Base-by-base conservation (phyloP, 306 rosid species). In the Acacia melanoxylon region DNA sequence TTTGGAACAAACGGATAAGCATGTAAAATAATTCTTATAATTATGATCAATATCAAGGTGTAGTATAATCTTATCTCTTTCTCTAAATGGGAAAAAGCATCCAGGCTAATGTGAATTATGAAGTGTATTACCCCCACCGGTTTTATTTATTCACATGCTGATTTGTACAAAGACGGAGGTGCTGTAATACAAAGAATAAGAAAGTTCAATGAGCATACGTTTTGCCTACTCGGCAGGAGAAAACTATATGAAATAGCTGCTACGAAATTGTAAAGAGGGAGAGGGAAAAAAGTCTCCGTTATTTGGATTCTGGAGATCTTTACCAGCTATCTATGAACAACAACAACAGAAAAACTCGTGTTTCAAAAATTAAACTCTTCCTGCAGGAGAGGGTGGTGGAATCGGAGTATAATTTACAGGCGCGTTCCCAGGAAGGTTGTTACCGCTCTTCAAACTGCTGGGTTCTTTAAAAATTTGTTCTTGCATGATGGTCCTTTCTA, bases 301-400 rank as follows among this genome's bases (percentile, higher is more conserved):
- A 62, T 70, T 69, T 40, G 78, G 82, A 66, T 51, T 74, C 74
- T 52, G 78, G 82, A 74, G 54, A 75, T 78, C 75, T 65, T 49
- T 76, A 78, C 74, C 80, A 74, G 76, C 81, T 82, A 77, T 68
- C 78, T 82, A 79, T 17, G 52, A 73, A 80, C 62, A 74, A 58
- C 69, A 22, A 78, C 77, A 17, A 49, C 0, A 51, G 59, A 65
- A 61, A 65, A 61, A 61, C 76, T 84, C 44, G 51, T 49, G 58
- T 68, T 73, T 15, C 61, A 56, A 70, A 77, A 68, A 74, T 86
- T 91, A 95, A 72, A 93, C 98, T 83, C 98, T 95, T 8, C 92
- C 97, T 66, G 90, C 92, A 27, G 98, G 99, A 35, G 99, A 95
- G 80, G 82, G 81, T 5, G 99, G 99, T 40, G 99, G 99, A 82